Percentiles rank a stretch among this genome's conserved stretches.
These are phyloP conservation scores for Monilinia polystroma DNA, from an alignment of 2,329 filamentous ascomycete genomes.

Conservation along the genomic window DNA sequence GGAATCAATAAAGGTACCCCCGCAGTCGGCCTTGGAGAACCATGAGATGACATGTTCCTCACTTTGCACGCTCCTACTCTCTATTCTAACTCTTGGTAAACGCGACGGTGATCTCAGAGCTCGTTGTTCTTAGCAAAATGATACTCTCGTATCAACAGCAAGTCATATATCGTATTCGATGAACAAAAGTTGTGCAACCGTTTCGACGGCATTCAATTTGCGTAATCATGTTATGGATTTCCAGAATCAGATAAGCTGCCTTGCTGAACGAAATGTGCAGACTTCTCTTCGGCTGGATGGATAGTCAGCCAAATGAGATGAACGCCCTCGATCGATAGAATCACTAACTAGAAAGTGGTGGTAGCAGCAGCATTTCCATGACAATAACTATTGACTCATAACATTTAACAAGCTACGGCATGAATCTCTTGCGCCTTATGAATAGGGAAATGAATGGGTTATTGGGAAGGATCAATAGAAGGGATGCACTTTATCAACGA, in stretches of 20 bases:
- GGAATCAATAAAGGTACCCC: conserved; percentile 30
- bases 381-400: conserved; percentile 11
- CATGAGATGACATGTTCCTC: conserved; percentile 37
- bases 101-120: background rate
- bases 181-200: conserved; percentile 14
- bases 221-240: conserved; percentile 20
- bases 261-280: conserved; percentile 6
- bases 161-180: conserved; percentile 15
- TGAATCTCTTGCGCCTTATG: background rate
- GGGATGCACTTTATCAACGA: background rate
- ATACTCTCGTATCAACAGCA: conserved; percentile 6
- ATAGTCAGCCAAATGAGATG: conserved; percentile 10
- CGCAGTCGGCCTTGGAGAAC: conserved; percentile 33
- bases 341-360: conserved; percentile 16
- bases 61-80: background rate
- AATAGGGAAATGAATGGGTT: background rate
- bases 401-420: conserved; percentile 1
- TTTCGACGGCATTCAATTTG: conserved; percentile 15
- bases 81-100: background rate
- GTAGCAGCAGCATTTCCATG: conserved; percentile 23
- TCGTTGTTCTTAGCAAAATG: conserved; percentile 10
- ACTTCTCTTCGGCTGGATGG: conserved; percentile 12
- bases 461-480: conserved; percentile 19
- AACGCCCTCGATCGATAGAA: conserved; percentile 16
- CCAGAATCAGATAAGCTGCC: conserved; percentile 4